Evolutionary conservation across 352 stramenopile genomes (phyloP).

Genomic region (Halophytophthora polymorphica): DNA sequence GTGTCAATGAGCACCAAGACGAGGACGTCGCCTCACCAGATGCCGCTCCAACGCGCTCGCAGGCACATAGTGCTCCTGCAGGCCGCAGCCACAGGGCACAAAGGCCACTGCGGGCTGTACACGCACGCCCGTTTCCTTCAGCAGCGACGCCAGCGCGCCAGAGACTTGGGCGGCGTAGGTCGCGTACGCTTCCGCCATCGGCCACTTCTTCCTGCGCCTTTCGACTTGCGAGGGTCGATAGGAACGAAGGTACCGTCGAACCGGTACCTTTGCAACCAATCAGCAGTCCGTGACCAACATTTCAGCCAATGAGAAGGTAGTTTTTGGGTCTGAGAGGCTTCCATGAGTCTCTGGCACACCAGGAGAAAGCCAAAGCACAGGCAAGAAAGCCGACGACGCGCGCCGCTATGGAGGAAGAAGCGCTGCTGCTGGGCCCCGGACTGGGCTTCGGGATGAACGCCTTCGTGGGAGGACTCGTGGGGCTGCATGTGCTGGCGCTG

Average conservation of each 20-base stretch:
- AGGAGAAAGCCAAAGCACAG: no score
- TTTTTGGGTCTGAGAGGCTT: no score
- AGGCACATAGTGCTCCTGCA: conserved; percentile 39
- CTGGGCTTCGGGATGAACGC: conserved; percentile 62
- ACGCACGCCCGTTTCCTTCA: conserved; percentile 30
- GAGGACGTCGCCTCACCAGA: conserved; percentile 26
- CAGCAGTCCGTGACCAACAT: no score
- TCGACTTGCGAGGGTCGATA: no score
- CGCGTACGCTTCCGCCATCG: conserved; percentile 18
- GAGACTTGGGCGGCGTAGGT: conserved; percentile 26
- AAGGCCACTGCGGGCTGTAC: conserved; percentile 29
- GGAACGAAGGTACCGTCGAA: no score
- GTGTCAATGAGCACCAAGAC: background rate
- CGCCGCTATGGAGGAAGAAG: conserved; percentile 13
- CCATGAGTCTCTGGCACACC: no score
- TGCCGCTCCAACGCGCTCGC: conserved; percentile 29
- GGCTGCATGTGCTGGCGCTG: conserved; percentile 68
- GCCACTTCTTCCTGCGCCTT: no score
- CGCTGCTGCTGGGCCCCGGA: conserved; percentile 34
- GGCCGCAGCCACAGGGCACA: conserved; percentile 25
- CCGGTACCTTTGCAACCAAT: no score
- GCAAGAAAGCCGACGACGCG: conserved; percentile 2
- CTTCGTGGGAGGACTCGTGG: conserved; percentile 64
- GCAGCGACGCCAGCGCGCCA: conserved; percentile 26
- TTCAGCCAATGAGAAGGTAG: no score